Evolutionary conservation across 306 rosid genomes (phyloP), one percentile per base, ranked within the genome.

Genomic region (Glycine tomentella): DNA sequence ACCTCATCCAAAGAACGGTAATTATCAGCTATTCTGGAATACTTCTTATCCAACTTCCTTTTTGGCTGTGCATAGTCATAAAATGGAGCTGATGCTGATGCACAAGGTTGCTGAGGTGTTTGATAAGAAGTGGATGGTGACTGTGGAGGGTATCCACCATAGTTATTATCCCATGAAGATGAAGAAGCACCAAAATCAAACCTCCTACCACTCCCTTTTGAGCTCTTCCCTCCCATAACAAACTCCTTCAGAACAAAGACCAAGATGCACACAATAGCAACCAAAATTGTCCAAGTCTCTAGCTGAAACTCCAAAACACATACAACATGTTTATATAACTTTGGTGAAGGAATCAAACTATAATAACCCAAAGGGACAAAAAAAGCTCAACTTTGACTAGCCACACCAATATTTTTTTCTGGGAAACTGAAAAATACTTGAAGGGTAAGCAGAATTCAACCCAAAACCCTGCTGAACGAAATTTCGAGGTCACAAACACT

Each of bases 1-100:
- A 84, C 99, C 99, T 95, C 97, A 69, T 93, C 94, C 56, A 93
- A 74, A 69, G 99, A 93, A 36, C 74, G 89, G 72, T 91, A 95
- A 84, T 93, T 74, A 84, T 93, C 99, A 67, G 93, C 88, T 11
- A 95, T 95, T 76, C 88, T 89, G 0, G 97, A 91, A 84, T 86
- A 93, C 81, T 50, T 91, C 74, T 86, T 88, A 75, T 92, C 89
- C 77, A 87, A 57, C 55, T 69, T 91, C 80, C 90, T 89, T 55
- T 40, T 84, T 4, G 86, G 87, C 51, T 48, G 89, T 33, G 85
- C 79, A 51, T 81, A 57, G 20, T 74, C 88, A 75, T 71, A 80
- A 75, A 87, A 83, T 36, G 93, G 70, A 61, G 90, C 20, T 31
- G 92, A 66, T 34, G 85, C 82, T 9, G 90, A 55, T 49, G 84